These are phyloP conservation scores for Telopea speciosissima DNA, from an alignment of 177 flowering plant genomes.

Conservation along the genomic window DNA sequence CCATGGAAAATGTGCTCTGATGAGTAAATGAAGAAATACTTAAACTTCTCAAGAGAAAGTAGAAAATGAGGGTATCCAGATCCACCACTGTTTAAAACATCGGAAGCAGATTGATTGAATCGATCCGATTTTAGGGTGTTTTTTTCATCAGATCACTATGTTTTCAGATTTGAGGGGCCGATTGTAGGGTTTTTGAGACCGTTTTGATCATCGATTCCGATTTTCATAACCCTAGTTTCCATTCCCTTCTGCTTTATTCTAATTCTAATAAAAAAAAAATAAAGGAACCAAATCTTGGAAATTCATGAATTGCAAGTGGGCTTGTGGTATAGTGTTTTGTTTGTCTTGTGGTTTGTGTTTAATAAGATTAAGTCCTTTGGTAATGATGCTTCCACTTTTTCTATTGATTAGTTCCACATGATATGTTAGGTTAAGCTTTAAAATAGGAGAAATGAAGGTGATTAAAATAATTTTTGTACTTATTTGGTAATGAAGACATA, in stretches of 20 bases:
- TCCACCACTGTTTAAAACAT: no score
- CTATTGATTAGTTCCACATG: conserved; percentile 11
- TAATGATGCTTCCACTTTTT: background rate
- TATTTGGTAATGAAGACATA: background rate
- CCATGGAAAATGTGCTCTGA: conserved; percentile 9
- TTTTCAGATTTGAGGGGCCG: no score
- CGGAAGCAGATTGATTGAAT: no score
- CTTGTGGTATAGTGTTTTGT: conserved; percentile 5
- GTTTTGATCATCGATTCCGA: no score
- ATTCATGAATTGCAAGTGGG: conserved; percentile 13
- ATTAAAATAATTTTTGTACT: background rate
- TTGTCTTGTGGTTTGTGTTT: conserved; percentile 16
- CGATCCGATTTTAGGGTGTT: no score
- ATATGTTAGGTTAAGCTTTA: conserved; percentile 9
- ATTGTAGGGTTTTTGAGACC: no score
- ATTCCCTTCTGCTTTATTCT: background rate
- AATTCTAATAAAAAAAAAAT: background rate
- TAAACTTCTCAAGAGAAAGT: no score
- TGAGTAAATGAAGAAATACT: no score
- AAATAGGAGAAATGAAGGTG: conserved; percentile 4
- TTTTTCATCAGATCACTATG: no score
- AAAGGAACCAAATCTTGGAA: background rate
- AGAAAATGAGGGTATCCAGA: no score
- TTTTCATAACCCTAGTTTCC: no score
- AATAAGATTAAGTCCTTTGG: conserved; percentile 2